phyloP scores from a whole-genome alignment of 1,284 basidiomycete genomes.

The Leccinum fallax region DNA sequence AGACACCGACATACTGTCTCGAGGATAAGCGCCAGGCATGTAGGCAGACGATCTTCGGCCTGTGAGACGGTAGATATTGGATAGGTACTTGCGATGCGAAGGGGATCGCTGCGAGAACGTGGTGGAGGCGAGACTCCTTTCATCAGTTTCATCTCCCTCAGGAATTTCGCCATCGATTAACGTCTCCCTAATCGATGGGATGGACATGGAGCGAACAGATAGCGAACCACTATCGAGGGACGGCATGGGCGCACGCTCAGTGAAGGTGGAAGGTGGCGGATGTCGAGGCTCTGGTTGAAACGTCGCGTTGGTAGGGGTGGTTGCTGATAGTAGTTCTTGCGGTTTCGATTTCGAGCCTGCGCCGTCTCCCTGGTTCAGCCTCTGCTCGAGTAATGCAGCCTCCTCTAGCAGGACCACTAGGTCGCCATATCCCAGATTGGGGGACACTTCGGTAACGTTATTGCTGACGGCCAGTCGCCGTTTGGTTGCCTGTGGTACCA shows the following conservation, averaged over 20 bases:
- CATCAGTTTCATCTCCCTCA: constrained; percentile 34
- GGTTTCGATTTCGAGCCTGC: constrained; percentile 23
- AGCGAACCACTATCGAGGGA: constrained; percentile 25
- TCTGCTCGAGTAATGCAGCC: constrained; percentile 52
- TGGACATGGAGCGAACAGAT: constrained; percentile 31
- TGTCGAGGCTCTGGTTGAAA: constrained; percentile 27
- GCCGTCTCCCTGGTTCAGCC: constrained; percentile 45
- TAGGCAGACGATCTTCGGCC: constrained; percentile 38
- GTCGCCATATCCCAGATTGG: constrained; percentile 49
- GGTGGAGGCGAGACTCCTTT: constrained; percentile 35
- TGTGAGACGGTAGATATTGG: constrained; percentile 48
- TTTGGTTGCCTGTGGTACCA: constrained; percentile 22
- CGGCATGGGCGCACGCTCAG: constrained; percentile 16
- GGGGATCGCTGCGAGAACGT: constrained; percentile 35
- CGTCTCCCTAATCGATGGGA: constrained; percentile 37
- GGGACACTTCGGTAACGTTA: constrained; percentile 32
- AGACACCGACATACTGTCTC: constrained; percentile 54
- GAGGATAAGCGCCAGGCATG: constrained; percentile 41
- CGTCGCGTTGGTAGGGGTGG: constrained; percentile 30
- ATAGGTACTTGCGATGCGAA: constrained; percentile 46
- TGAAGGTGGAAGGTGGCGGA: constrained; percentile 23
- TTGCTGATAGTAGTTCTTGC: constrained; percentile 15
- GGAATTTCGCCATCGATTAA: constrained; percentile 30
- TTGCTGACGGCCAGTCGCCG: constrained; percentile 27
- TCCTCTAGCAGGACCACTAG: constrained; percentile 51